Evolutionary conservation across 1,284 basidiomycete species (phyloP).

Genomic region (Puccinia horiana): DNA sequence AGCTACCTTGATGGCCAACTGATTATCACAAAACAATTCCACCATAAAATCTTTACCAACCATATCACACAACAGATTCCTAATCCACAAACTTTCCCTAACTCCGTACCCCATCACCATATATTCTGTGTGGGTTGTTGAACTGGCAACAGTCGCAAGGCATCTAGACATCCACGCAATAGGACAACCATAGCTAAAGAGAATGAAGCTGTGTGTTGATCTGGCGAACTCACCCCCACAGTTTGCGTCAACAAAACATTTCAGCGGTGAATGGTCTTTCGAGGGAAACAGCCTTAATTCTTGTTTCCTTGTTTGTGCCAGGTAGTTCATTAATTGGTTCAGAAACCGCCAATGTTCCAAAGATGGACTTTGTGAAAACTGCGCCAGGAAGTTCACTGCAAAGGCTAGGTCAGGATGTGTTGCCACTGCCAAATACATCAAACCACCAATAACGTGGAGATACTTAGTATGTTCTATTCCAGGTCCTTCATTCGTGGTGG

Average conservation of each 20-base stretch:
- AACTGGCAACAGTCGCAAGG: background rate
- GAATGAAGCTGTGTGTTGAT: slow-evolving; percentile 11
- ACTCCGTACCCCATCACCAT: slow-evolving; percentile 7
- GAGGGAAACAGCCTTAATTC: background rate
- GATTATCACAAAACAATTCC: slow-evolving; percentile 16
- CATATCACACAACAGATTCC: background rate
- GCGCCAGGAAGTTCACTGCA: slow-evolving; percentile 9
- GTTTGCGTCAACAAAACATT: slow-evolving; percentile 25
- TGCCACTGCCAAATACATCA: background rate
- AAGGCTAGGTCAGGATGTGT: background rate
- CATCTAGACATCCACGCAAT: background rate
- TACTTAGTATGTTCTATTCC: background rate
- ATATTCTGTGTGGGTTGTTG: slow-evolving; percentile 26
- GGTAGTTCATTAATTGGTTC: background rate
- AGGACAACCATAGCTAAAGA: background rate
- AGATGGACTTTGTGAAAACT: background rate
- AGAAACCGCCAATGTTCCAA: background rate
- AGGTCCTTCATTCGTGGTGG: background rate
- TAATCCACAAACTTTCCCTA: background rate
- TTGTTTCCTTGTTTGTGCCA: background rate
- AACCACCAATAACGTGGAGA: background rate
- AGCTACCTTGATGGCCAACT: background rate
- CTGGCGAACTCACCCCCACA: slow-evolving; percentile 23
- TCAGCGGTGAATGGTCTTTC: background rate
- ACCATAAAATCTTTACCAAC: background rate